Conservation (phyloP, 202 grass and related monocot species). For the Saccharum hybrid region DNA sequence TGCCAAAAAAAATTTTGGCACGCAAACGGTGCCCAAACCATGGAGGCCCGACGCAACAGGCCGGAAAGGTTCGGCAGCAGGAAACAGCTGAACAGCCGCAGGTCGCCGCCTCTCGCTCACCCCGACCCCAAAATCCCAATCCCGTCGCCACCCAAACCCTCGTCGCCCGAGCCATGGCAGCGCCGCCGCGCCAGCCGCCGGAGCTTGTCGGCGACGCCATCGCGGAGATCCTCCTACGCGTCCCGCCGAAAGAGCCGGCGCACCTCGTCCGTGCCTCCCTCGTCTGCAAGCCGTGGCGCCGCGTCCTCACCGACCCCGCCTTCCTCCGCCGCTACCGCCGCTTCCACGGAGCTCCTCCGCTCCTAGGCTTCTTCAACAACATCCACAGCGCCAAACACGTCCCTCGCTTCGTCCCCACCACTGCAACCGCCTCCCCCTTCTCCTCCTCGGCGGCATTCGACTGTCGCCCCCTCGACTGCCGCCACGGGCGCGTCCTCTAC, state of each 20-base stretch:
- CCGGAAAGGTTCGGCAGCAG: too few species aligned
- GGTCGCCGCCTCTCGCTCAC: too few species aligned
- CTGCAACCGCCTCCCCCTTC: not conserved
- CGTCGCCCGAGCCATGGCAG: not conserved
- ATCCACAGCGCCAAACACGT: too few species aligned
- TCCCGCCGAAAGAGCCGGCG: not conserved
- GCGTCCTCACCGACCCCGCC: not conserved
- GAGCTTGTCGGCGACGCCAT: not conserved
- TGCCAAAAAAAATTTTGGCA: too few species aligned
- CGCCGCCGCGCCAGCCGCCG: too few species aligned
- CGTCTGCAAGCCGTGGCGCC: not conserved
- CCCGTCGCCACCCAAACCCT: not conserved
- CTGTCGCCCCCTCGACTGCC: not conserved
- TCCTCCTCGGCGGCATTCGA: not conserved
- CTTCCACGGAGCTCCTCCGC: not conserved
- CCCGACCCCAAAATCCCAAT: not conserved
- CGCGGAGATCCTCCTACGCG: not conserved
- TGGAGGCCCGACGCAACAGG: too few species aligned
- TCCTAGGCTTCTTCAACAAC: not conserved
- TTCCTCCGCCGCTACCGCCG: not conserved
- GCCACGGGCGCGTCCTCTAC: not conserved
- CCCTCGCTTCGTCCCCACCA: not conserved
- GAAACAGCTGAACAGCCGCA: too few species aligned
- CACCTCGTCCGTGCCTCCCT: not conserved
- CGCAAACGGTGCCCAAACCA: too few species aligned